These are phyloP conservation scores for Malassezia yamatoensis DNA, from an alignment of 1,284 basidiomycete species.

Conservation along the genomic window DNA sequence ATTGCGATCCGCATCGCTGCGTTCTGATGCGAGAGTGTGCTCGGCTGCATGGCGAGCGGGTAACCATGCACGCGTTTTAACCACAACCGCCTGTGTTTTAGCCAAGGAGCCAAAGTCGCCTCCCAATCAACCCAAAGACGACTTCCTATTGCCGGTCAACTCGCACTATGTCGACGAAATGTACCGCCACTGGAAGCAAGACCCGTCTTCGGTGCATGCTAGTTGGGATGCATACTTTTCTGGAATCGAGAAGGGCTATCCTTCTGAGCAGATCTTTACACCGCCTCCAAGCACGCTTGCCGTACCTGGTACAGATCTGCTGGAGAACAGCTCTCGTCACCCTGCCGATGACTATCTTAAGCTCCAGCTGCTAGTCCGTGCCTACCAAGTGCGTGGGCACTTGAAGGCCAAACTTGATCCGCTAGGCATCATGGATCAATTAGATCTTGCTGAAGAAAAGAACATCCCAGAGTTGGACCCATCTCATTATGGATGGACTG, in stretches of 20 bases:
- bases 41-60: not conserved
- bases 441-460: conserved; percentile 57
- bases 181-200: conserved; percentile 48
- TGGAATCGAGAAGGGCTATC: conserved; percentile 78
- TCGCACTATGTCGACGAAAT: conserved; percentile 86
- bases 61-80: not conserved
- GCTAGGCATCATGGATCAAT: conserved; percentile 74
- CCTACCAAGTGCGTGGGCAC: conserved; percentile 97
- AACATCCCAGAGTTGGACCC: conserved; percentile 42
- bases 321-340: conserved; percentile 58
- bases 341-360: conserved; percentile 83
- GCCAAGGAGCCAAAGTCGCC: not conserved
- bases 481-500: conserved; percentile 72
- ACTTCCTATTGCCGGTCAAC: conserved; percentile 60
- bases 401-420: conserved; percentile 92
- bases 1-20: conserved; percentile 1
- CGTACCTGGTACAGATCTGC: conserved; percentile 56
- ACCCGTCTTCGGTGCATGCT: conserved; percentile 81
- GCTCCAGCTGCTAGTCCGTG: conserved; percentile 57
- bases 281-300: conserved; percentile 60
- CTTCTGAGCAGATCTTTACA: conserved; percentile 71
- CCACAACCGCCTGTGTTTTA: not conserved
- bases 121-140: conserved; percentile 30
- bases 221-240: conserved; percentile 94
- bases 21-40: not conserved